Evolutionary conservation across 352 stramenopile genomes (phyloP).

Genomic region (Globisporangium ultimum): DNA sequence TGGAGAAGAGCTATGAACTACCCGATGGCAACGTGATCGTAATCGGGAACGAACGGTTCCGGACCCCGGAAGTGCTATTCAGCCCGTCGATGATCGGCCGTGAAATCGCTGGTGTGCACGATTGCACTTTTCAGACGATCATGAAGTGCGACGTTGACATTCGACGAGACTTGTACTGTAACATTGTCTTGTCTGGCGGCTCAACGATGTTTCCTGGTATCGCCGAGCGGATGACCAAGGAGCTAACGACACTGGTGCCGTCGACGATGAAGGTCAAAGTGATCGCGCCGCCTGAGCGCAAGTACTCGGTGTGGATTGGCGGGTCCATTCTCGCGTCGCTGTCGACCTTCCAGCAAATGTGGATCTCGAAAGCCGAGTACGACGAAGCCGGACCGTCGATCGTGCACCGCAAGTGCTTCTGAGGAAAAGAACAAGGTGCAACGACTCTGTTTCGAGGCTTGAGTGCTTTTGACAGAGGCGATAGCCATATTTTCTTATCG

Average conservation of each 20-base stretch:
- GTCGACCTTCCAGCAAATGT: conserved; percentile 98
- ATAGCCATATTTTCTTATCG: too few relatives aligned
- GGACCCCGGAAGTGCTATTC: not conserved
- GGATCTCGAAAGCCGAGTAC: conserved; percentile 97
- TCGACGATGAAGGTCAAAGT: conserved; percentile 97
- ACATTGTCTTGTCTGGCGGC: conserved; percentile 96
- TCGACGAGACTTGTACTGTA: conserved; percentile 93
- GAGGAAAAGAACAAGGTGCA: conserved; percentile 27
- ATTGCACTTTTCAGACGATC: not conserved
- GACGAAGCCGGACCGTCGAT: conserved; percentile 96
- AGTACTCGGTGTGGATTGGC: conserved; percentile 98
- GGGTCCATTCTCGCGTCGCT: conserved; percentile 95
- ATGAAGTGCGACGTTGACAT: not conserved
- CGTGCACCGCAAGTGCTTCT: conserved; percentile 96
- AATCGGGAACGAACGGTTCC: not conserved
- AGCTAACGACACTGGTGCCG: conserved; percentile 87
- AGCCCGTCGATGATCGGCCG: not conserved
- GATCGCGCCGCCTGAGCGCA: conserved; percentile 88
- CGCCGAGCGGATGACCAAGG: conserved; percentile 91
- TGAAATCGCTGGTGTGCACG: not conserved
- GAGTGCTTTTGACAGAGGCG: too few relatives aligned
- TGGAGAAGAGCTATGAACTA: not conserved
- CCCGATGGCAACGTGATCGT: not conserved
- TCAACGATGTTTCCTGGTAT: conserved; percentile 96
- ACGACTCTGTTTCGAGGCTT: too few relatives aligned